Conservation (phyloP, 2,329 filamentous ascomycete genomes). For the Nemania abortiva region DNA sequence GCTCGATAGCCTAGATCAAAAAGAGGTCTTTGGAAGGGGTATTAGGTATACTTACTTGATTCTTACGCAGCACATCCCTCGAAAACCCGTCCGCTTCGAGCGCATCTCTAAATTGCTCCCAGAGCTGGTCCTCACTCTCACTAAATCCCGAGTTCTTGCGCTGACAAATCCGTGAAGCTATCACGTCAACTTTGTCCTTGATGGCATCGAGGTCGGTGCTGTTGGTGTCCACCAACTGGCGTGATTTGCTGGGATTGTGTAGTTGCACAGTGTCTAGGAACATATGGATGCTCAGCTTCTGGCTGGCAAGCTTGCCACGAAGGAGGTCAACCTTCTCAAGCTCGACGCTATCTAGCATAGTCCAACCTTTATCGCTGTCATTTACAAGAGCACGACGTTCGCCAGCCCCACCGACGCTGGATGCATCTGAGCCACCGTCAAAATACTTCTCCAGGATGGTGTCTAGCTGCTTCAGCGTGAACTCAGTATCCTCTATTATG, state of each 20-base stretch:
- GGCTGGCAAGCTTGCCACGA: slow-evolving; percentile 61
- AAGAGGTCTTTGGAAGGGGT: neutral
- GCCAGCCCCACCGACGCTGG: slow-evolving; percentile 40
- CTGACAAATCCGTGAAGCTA: slow-evolving; percentile 65
- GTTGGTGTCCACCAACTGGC: slow-evolving; percentile 53
- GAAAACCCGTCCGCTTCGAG: slow-evolving; percentile 70
- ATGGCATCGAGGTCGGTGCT: slow-evolving; percentile 63
- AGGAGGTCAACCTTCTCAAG: slow-evolving; percentile 58
- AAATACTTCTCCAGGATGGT: slow-evolving; percentile 63
- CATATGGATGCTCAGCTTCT: slow-evolving; percentile 65
- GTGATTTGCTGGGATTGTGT: slow-evolving; percentile 59
- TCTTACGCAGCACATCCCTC: slow-evolving; percentile 63
- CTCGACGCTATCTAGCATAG: slow-evolving; percentile 53
- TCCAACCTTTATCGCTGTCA: slow-evolving; percentile 52
- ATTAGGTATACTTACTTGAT: slow-evolving; percentile 67
- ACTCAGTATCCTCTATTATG: slow-evolving; percentile 67
- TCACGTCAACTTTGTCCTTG: slow-evolving; percentile 70
- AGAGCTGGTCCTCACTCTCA: slow-evolving; percentile 65
- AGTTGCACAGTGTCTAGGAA: slow-evolving; percentile 70
- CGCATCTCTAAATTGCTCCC: slow-evolving; percentile 70
- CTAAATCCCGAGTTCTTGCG: slow-evolving; percentile 55
- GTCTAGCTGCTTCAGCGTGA: slow-evolving; percentile 66
- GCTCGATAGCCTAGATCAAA: neutral
- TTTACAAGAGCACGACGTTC: slow-evolving; percentile 47
- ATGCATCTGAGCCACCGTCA: slow-evolving; percentile 38